Conservation (phyloP, 805 yeast genomes). For the Metschnikowia lochheadii region DNA sequence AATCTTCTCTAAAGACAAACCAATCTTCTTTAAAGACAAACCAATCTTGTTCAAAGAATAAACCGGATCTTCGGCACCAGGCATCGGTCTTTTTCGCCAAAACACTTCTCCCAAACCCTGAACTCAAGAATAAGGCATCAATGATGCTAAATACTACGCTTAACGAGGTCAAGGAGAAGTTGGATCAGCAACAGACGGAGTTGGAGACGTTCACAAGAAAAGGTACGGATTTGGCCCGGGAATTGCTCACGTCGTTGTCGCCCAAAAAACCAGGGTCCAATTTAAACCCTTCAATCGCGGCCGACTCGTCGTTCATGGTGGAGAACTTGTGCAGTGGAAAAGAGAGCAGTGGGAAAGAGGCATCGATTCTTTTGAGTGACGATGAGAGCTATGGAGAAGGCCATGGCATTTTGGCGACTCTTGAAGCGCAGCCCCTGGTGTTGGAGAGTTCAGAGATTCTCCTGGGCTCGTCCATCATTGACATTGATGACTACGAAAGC, state of each 20-base stretch:
- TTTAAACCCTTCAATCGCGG: conserved; percentile 3
- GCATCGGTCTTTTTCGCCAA: conserved; percentile 1
- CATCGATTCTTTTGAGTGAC: conserved; percentile 15
- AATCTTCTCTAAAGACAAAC: no score
- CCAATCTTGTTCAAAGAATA: neutral
- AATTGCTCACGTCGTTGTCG: conserved; percentile 22
- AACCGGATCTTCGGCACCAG: conserved; percentile 2
- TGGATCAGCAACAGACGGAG: conserved; percentile 21
- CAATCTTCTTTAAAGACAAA: no score
- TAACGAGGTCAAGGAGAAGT: conserved; percentile 16
- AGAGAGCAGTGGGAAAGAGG: conserved; percentile 6
- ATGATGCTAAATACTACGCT: conserved; percentile 17
- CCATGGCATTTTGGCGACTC: neutral
- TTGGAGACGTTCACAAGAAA: conserved; percentile 23
- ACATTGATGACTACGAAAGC: conserved; percentile 28
- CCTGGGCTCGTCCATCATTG: conserved; percentile 6
- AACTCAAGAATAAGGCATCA: conserved; percentile 20
- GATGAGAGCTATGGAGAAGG: conserved; percentile 7
- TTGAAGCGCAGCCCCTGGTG: neutral
- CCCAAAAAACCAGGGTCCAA: conserved; percentile 17
- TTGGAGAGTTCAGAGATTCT: neutral
- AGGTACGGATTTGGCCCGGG: conserved; percentile 26
- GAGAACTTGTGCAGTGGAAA: conserved; percentile 16
- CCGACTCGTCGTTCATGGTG: conserved; percentile 27
- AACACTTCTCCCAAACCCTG: conserved; percentile 6